These are phyloP conservation scores for Mycena maculata DNA, from an alignment of 768 basidiomycete species.

Conservation along the genomic window DNA sequence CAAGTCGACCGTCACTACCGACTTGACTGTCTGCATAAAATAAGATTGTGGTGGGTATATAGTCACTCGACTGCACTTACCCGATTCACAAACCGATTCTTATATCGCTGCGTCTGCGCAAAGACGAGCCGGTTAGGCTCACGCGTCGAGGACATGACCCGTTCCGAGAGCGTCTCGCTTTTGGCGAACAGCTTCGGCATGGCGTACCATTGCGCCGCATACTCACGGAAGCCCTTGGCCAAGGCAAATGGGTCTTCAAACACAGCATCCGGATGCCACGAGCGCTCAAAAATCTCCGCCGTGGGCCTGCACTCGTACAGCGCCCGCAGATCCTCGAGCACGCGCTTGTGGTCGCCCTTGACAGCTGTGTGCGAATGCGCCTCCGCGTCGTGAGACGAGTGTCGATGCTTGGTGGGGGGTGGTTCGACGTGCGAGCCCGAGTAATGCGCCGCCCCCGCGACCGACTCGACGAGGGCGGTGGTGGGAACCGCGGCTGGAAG, in stretches of 20 bases:
- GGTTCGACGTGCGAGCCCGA: conserved; percentile 60
- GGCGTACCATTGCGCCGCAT: conserved; percentile 62
- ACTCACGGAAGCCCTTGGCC: conserved; percentile 62
- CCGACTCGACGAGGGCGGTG: conserved; percentile 64
- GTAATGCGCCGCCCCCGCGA: conserved; percentile 73
- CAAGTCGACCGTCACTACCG: conserved; percentile 71
- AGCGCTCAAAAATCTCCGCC: conserved; percentile 61
- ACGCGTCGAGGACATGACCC: conserved; percentile 69
- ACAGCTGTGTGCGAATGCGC: conserved; percentile 49
- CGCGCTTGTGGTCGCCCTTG: conserved; percentile 56
- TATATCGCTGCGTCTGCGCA: conserved; percentile 72
- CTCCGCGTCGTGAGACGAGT: conserved; percentile 48
- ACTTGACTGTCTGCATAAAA: conserved; percentile 60
- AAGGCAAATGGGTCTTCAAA: conserved; percentile 69
- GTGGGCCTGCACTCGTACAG: conserved; percentile 68
- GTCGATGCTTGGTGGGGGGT: conserved; percentile 48
- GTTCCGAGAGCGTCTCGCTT: conserved; percentile 61
- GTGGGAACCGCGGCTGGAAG: conserved; percentile 59
- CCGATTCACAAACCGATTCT: conserved; percentile 61
- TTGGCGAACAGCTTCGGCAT: conserved; percentile 61
- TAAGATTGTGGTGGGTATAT: too few relatives aligned
- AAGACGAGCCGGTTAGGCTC: conserved; percentile 71
- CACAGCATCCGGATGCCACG: conserved; percentile 64
- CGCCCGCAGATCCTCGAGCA: conserved; percentile 68
- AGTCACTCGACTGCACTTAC: too few relatives aligned